phyloP scores from a whole-genome alignment of 2,329 filamentous ascomycete species.

The Colletotrichum sp. region DNA sequence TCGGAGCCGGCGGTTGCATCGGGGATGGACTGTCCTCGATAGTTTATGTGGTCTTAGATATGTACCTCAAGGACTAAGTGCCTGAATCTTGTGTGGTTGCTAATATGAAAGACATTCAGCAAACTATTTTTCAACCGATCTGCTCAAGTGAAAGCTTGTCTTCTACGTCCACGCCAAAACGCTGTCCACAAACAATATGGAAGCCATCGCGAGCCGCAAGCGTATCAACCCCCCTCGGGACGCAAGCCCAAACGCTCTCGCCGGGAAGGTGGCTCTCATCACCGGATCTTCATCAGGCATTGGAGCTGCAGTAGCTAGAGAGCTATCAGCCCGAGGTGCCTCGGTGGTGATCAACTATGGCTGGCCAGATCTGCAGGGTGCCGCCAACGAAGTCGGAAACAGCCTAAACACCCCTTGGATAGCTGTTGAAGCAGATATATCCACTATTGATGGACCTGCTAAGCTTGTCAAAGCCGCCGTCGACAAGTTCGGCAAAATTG shows the following conservation, averaged over 20 bases:
- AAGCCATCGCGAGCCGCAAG: not conserved
- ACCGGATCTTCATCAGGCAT: conserved; percentile 49
- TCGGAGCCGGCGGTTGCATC: not conserved
- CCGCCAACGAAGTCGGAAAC: conserved; percentile 14
- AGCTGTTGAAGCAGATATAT: conserved; percentile 47
- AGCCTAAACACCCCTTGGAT: conserved; percentile 26
- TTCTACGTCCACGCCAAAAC: not conserved
- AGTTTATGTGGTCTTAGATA: not conserved
- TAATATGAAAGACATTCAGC: not conserved
- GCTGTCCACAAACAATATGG: not conserved
- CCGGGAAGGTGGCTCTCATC: conserved; percentile 56
- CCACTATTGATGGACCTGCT: conserved; percentile 38
- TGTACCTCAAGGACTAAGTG: not conserved
- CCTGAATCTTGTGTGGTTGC: not conserved
- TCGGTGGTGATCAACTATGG: conserved; percentile 56
- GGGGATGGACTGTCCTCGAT: not conserved
- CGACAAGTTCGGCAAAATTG: conserved; percentile 37
- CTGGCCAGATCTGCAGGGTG: conserved; percentile 24
- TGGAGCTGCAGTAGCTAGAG: conserved; percentile 47
- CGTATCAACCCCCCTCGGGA: not conserved
- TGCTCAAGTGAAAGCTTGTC: not conserved
- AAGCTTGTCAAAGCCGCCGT: conserved; percentile 40
- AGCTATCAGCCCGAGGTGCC: conserved; percentile 50
- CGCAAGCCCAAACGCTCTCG: not conserved
- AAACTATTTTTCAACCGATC: not conserved